Base-by-base conservation (phyloP, 805 yeast genomes). In the Scheffersomyces coipomensis region DNA sequence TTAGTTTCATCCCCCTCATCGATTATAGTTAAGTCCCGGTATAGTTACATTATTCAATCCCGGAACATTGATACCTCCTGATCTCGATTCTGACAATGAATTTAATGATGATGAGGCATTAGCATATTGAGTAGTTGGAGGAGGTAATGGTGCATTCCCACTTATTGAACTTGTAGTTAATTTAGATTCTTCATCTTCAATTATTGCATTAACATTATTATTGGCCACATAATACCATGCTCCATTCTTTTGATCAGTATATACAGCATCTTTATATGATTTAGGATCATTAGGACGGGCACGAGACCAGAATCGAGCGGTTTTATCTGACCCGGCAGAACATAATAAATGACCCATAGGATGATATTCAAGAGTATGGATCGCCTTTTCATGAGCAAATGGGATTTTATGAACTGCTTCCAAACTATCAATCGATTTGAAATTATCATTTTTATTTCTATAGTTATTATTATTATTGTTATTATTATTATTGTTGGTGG, bases 291-390 rank as follows among this genome's bases (percentile, higher is more conserved):
- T 84, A 2, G 97, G 97, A 56, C 95, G 74, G 1, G 95, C 85
- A 37, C 99, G 73, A 22, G 90, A 81, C 99, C 99, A 93, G 63
- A 95, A 87, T 40, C 97, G 67, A 18, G 95, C 87, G 4, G 95
- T 81, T 56, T 93, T 79, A 61, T 93, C 99, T 41, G 93, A 88
- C 15, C 97, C 91, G 0, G 97, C 98, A 6, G 97, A 81, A 39
- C 95, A 82, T 25, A 93, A 67, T 36, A 91, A 68, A 62, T 93
- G 97, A 3, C 99, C 99, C 51, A 86, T 68, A 2, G 98, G 98
- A 62, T 90, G 97, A 57, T 89, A 93, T 44, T 90, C 91, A 40
- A 93, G 61, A 3, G 95, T 80, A 62, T 91, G 89, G 37, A 93
- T 80, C 3, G 96, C 95, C 66, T 87, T 86, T 53, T 89, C 97